phyloP scores from a whole-genome alignment of 2,329 filamentous ascomycete genomes.

The Volutella citrinella region DNA sequence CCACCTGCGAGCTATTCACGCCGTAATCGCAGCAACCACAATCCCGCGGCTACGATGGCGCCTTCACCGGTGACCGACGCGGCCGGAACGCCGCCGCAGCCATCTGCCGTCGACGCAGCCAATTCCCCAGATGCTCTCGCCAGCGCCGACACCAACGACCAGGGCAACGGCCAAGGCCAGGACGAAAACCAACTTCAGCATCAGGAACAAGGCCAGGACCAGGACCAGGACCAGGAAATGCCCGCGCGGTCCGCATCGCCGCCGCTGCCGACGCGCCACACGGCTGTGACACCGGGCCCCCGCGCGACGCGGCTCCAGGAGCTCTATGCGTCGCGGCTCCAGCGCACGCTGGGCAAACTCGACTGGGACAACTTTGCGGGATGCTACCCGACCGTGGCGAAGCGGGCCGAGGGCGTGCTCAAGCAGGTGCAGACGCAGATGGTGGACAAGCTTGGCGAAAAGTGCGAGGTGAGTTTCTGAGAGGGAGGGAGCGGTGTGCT shows the following conservation, averaged over 20 bases:
- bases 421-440: slow-evolving; percentile 56
- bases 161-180: neutral
- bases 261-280: slow-evolving; percentile 40
- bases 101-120: neutral
- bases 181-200: no score
- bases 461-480: slow-evolving; percentile 44
- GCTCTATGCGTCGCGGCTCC: slow-evolving; percentile 50
- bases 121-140: slow-evolving; percentile 1
- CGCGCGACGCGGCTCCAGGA: slow-evolving; percentile 54
- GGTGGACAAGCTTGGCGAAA: slow-evolving; percentile 51
- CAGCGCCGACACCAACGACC: neutral
- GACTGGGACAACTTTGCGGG: slow-evolving; percentile 55
- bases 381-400: slow-evolving; percentile 61
- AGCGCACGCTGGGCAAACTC: slow-evolving; percentile 53
- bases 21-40: slow-evolving; percentile 1
- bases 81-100: no score
- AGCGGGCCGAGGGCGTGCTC: slow-evolving; percentile 48
- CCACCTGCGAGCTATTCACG: slow-evolving; percentile 5
- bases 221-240: slow-evolving; percentile 2
- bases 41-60: slow-evolving; percentile 14
- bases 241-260: slow-evolving; percentile 28
- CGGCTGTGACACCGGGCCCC: slow-evolving; percentile 49
- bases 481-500: no score
- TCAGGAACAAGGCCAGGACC: no score
- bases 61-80: slow-evolving; percentile 16